Percentiles rank a stretch among this genome's conserved stretches.
Evolutionary conservation across 2,329 filamentous ascomycete species (phyloP).

Genomic region (Pseudocercospora macadamiae): DNA sequence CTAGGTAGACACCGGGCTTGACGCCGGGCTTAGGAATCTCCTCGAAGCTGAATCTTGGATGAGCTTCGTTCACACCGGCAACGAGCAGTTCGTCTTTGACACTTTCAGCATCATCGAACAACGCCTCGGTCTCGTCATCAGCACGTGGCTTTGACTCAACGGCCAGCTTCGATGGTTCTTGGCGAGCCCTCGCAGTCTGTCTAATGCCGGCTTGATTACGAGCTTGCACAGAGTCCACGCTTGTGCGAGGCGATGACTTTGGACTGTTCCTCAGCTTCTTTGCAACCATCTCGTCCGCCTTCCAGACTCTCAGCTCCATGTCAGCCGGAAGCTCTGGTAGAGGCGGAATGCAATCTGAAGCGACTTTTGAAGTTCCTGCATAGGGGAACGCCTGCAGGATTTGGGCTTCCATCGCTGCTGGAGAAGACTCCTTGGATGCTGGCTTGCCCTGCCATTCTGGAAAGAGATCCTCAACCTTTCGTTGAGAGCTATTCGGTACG

Average conservation of each 20-base stretch:
- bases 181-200: background rate
- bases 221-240: conserved; percentile 21
- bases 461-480: conserved; percentile 33
- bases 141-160: conserved; percentile 6
- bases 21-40: conserved; percentile 10
- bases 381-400: conserved; percentile 6
- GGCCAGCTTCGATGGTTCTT: background rate
- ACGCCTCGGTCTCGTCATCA: background rate
- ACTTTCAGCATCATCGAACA: background rate
- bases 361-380: background rate
- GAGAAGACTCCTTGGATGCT: conserved; percentile 17
- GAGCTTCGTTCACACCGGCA: background rate
- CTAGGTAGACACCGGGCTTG: conserved; percentile 15
- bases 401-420: conserved; percentile 14
- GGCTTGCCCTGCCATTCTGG: conserved; percentile 35
- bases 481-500: conserved; percentile 18
- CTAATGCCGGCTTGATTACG: background rate
- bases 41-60: conserved; percentile 7
- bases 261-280: conserved; percentile 31
- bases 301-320: conserved; percentile 30
- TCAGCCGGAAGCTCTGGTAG: conserved; percentile 38
- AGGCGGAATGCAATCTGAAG: conserved; percentile 25
- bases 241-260: conserved; percentile 29
- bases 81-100: background rate
- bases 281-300: conserved; percentile 33